Conservation (phyloP, 2,329 filamentous ascomycete genomes). For the Claviceps maximensis region DNA sequence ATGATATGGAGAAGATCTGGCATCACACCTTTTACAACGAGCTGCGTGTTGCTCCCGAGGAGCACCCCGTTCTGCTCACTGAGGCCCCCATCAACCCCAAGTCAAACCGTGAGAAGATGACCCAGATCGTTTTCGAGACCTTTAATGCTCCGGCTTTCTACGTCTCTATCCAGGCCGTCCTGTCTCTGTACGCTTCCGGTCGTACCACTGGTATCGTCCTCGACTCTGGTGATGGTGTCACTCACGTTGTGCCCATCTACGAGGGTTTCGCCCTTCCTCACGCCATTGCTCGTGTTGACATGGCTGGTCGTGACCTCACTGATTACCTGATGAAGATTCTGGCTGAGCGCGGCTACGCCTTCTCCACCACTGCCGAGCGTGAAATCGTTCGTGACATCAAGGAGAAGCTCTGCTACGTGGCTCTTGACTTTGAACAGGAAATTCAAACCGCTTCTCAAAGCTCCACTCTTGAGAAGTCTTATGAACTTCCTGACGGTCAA, state of each 20-base stretch:
- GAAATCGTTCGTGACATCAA: slow-evolving; percentile 99
- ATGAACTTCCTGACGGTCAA: slow-evolving; percentile 98
- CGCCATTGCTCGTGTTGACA: slow-evolving; percentile 99
- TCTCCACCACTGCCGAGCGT: slow-evolving; percentile 99
- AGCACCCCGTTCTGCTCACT: slow-evolving; percentile 98
- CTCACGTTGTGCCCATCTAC: slow-evolving; percentile 99
- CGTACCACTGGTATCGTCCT: slow-evolving; percentile 99
- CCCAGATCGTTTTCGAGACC: slow-evolving; percentile 99
- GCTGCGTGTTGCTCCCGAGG: slow-evolving; percentile 98
- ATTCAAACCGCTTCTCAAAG: slow-evolving; percentile 99
- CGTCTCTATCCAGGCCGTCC: slow-evolving; percentile 98
- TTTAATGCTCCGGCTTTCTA: slow-evolving; percentile 99
- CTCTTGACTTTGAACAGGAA: slow-evolving; percentile 99
- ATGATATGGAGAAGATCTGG: slow-evolving; percentile 99
- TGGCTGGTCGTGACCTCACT: slow-evolving; percentile 99
- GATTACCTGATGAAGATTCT: slow-evolving; percentile 99
- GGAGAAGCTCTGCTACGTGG: slow-evolving; percentile 99
- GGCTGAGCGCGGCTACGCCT: slow-evolving; percentile 97
- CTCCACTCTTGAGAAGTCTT: slow-evolving; percentile 98
- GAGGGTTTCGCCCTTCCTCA: slow-evolving; percentile 99
- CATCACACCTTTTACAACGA: slow-evolving; percentile 99
- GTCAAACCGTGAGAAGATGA: slow-evolving; percentile 99
- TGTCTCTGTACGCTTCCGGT: slow-evolving; percentile 98
- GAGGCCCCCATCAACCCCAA: slow-evolving; percentile 99
- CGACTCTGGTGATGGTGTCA: slow-evolving; percentile 99